phyloP scores from a whole-genome alignment of 495 filamentous ascomycete genomes.

The Chaetomidium leptoderma region DNA sequence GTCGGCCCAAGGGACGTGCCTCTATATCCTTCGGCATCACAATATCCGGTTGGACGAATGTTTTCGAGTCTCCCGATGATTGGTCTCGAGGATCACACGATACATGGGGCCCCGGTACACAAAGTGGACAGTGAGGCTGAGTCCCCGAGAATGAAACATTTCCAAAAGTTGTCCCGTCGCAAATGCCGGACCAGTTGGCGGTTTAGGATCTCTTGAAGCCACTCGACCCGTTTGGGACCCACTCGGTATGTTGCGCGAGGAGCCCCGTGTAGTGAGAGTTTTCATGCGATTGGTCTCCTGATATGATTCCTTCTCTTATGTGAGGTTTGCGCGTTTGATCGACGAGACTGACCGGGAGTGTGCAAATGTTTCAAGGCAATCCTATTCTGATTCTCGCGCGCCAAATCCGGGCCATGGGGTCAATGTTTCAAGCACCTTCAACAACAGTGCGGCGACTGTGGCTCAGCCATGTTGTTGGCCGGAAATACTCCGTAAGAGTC shows the following conservation, averaged over 20 bases:
- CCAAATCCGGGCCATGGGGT: neutral
- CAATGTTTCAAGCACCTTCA: neutral
- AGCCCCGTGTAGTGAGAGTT: neutral
- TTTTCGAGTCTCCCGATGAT: neutral
- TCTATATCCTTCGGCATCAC: neutral
- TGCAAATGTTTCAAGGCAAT: neutral
- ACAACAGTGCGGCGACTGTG: neutral
- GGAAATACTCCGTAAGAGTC: conserved; percentile 8
- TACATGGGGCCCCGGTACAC: neutral
- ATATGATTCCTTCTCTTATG: neutral
- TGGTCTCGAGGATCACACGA: neutral
- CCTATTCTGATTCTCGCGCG: neutral
- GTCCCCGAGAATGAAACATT: neutral
- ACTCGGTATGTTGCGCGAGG: neutral
- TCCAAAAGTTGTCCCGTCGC: neutral
- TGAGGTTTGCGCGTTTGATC: neutral
- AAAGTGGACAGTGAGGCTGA: neutral
- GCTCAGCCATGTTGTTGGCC: neutral
- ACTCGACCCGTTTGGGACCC: neutral
- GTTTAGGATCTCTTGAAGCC: neutral
- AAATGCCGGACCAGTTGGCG: neutral
- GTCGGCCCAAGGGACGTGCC: neutral
- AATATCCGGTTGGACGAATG: neutral
- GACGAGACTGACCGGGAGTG: neutral
- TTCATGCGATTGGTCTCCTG: neutral